Percentiles rank a stretch among this genome's conserved stretches.
phyloP scores from a whole-genome alignment of 2,329 filamentous ascomycete genomes.

The Fulvia fulva region DNA sequence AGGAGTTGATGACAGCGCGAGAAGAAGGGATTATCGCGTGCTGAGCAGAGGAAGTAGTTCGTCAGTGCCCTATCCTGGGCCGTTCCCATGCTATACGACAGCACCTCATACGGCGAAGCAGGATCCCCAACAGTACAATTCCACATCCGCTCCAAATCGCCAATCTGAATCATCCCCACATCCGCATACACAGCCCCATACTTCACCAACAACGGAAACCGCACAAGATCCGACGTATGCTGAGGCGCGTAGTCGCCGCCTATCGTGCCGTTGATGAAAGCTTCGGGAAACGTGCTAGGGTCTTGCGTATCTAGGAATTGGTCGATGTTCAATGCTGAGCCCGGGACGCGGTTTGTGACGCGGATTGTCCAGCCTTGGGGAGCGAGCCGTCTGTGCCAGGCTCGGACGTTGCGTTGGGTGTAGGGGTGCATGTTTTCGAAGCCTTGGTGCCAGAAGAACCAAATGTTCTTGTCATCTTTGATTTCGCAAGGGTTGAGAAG shows the following conservation, averaged over 20 bases:
- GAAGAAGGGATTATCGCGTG: slow-evolving; percentile 47
- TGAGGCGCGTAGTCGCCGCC: slow-evolving; percentile 50
- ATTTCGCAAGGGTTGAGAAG: slow-evolving; percentile 41
- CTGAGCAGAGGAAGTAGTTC: slow-evolving; percentile 49
- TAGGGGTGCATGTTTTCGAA: slow-evolving; percentile 50
- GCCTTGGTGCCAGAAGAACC: slow-evolving; percentile 57
- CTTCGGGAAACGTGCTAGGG: slow-evolving; percentile 44
- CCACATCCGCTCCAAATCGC: slow-evolving; percentile 55
- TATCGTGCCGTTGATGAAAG: slow-evolving; percentile 50
- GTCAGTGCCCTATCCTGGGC: slow-evolving; percentile 38
- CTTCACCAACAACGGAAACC: slow-evolving; percentile 53
- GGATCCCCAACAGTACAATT: slow-evolving; percentile 46
- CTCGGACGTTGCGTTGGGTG: slow-evolving; percentile 50
- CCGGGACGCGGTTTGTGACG: slow-evolving; percentile 45
- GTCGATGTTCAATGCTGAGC: slow-evolving; percentile 47
- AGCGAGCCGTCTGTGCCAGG: slow-evolving; percentile 53
- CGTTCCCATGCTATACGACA: slow-evolving; percentile 45
- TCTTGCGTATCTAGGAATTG: slow-evolving; percentile 49
- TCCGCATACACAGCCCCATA: slow-evolving; percentile 59
- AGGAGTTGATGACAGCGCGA: slow-evolving; percentile 48
- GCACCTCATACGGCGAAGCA: slow-evolving; percentile 45
- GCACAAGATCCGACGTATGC: slow-evolving; percentile 56
- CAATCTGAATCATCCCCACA: slow-evolving; percentile 55
- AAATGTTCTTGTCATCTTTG: slow-evolving; percentile 50
- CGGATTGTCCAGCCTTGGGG: slow-evolving; percentile 52